Conservation (phyloP, 2,329 filamentous ascomycete species). For the Setomelanomma holmii region DNA sequence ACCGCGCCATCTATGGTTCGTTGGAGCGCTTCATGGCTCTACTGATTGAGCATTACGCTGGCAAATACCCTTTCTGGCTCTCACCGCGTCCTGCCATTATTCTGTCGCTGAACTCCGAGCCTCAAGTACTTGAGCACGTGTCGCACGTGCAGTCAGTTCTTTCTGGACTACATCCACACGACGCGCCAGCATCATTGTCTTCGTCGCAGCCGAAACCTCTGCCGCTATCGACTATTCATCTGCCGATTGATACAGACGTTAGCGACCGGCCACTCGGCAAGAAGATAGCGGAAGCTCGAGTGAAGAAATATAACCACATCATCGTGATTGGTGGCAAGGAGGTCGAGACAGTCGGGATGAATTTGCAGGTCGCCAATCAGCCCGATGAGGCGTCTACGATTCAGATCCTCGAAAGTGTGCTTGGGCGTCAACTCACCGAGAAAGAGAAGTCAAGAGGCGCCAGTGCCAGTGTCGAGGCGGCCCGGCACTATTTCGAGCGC, state of each 20-base stretch:
- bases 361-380: conserved; percentile 47
- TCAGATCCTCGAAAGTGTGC: conserved; percentile 43
- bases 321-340: conserved; percentile 68
- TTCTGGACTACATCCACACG: conserved; percentile 29
- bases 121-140: conserved; percentile 59
- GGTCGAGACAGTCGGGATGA: conserved; percentile 32
- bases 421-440: conserved; percentile 19
- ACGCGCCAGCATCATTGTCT: conserved; percentile 14
- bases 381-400: conserved; percentile 39
- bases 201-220: conserved; percentile 42
- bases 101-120: conserved; percentile 72
- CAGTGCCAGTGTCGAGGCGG: conserved; percentile 22
- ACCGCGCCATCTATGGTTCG: conserved; percentile 83
- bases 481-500: conserved; percentile 40
- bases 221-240: conserved; percentile 63
- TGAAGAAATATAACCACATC: conserved; percentile 75
- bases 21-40: conserved; percentile 86
- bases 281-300: conserved; percentile 76
- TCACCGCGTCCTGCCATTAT: conserved; percentile 80
- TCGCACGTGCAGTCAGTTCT: conserved; percentile 48
- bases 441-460: conserved; percentile 21
- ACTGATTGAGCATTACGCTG: conserved; percentile 81
- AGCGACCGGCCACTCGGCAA: conserved; percentile 67
- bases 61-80: conserved; percentile 85
- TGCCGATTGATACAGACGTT: conserved; percentile 74